A percentile compares a stretch with the other conserved stretches of the same genome.
Conservation (phyloP, 148 eudicot genomes). For the Rhododendron williamsianum region DNA sequence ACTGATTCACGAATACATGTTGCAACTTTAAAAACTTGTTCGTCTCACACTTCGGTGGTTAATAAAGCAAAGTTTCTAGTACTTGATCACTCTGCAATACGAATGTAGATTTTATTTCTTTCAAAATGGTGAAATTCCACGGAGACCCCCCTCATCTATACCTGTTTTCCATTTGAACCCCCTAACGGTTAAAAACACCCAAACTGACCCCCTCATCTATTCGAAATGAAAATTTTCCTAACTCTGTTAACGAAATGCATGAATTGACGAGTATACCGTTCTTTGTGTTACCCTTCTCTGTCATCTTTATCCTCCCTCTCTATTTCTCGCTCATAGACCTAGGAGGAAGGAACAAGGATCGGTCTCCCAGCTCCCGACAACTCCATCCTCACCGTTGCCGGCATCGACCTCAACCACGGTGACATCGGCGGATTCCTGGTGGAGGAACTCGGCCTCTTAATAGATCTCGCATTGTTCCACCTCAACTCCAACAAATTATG, state of each 20-base stretch:
- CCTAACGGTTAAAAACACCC: background rate
- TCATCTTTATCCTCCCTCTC: background rate
- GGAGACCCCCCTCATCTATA: background rate
- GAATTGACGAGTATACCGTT: background rate
- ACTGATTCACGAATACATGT: background rate
- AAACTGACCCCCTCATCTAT: background rate
- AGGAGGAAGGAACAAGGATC: constrained; percentile 13
- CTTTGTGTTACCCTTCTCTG: background rate
- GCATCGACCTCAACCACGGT: constrained; percentile 66
- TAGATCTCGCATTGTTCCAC: constrained; percentile 49
- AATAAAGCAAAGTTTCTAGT: background rate
- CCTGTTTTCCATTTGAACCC: background rate
- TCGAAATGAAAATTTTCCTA: background rate
- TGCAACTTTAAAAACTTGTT: background rate
- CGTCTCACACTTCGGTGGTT: background rate
- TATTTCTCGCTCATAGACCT: background rate
- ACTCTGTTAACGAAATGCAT: background rate
- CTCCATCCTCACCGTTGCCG: constrained; percentile 42
- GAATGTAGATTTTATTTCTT: background rate
- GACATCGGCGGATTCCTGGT: constrained; percentile 77
- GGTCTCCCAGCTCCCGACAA: background rate
- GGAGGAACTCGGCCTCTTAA: constrained; percentile 63
- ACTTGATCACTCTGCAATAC: background rate
- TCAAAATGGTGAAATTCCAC: background rate
- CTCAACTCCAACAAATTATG: constrained; percentile 52